phyloP scores from a whole-genome alignment of 805 yeast genomes.

The Ogataea paraovalis region DNA sequence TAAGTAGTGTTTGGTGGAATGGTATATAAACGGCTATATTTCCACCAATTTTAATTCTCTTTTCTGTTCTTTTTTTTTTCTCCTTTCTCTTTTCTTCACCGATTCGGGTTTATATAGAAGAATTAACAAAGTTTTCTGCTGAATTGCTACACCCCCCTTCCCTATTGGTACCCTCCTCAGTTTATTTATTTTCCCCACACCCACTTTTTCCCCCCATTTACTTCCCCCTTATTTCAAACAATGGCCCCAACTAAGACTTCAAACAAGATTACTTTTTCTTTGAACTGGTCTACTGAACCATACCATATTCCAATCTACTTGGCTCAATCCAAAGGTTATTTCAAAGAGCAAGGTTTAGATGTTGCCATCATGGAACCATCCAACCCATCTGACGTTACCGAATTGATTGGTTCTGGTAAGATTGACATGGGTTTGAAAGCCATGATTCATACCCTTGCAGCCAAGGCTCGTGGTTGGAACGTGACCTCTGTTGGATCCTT shows the following conservation, averaged over 20 bases:
- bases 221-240: neutral
- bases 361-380: slow-evolving; percentile 52
- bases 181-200: too few species aligned
- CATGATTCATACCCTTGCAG: slow-evolving; percentile 58
- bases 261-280: slow-evolving; percentile 45
- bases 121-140: too few species aligned
- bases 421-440: slow-evolving; percentile 58
- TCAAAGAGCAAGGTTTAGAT: slow-evolving; percentile 46
- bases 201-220: neutral
- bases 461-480: slow-evolving; percentile 55
- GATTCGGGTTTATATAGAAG: too few species aligned
- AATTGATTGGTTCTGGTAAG: slow-evolving; percentile 52
- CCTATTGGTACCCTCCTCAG: too few species aligned
- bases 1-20: too few species aligned
- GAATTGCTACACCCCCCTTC: too few species aligned
- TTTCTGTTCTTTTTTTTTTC: neutral
- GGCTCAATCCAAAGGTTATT: slow-evolving; percentile 48
- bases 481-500: slow-evolving; percentile 54
- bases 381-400: slow-evolving; percentile 56
- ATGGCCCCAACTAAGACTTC: slow-evolving; percentile 25
- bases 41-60: neutral
- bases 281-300: slow-evolving; percentile 55
- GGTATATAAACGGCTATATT: neutral
- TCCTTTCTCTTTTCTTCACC: neutral
- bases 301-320: slow-evolving; percentile 51